Percentiles rank a stretch among this genome's conserved stretches.
These are phyloP conservation scores for Fusarium cicatricum DNA, from an alignment of 2,329 filamentous ascomycete genomes.

Conservation along the genomic window DNA sequence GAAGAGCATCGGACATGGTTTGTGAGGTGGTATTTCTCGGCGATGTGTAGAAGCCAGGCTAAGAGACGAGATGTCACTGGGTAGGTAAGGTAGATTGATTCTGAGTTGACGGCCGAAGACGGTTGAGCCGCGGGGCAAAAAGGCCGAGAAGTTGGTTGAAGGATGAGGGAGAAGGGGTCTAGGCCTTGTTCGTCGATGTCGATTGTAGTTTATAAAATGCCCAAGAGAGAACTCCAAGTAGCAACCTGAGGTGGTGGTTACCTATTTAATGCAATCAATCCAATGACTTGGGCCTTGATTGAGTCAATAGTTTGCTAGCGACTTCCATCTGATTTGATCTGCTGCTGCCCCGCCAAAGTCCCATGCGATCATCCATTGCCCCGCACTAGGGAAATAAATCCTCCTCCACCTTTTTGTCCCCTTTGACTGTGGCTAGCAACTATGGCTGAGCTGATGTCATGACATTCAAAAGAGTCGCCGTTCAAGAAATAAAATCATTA, in stretches of 20 bases:
- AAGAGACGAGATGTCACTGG: slow-evolving; percentile 21
- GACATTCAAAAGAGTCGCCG: background rate
- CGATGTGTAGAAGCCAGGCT: background rate
- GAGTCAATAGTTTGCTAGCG: slow-evolving; percentile 20
- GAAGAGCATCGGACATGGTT: slow-evolving; percentile 36
- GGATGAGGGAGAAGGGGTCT: no score
- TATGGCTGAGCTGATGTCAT: slow-evolving; percentile 1
- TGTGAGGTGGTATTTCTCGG: background rate
- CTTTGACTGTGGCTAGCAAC: background rate
- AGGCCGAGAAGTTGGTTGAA: no score
- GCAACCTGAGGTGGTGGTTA: no score
- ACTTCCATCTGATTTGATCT: slow-evolving; percentile 18
- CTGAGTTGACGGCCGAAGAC: no score
- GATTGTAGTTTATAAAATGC: background rate
- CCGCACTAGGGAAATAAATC: slow-evolving; percentile 15
- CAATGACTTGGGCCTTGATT: background rate
- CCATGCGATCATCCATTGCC: slow-evolving; percentile 10
- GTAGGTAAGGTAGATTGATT: background rate
- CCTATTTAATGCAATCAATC: no score
- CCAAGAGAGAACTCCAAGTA: background rate
- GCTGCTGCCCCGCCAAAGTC: slow-evolving; percentile 21
- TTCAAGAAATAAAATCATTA: slow-evolving; percentile 27
- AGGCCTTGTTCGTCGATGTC: no score
- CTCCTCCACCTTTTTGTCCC: background rate
- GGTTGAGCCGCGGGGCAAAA: no score